Evolutionary conservation across 345 rosid genomes (phyloP), one percentile per base, ranked within the genome.

Genomic region (Psidium guajava): DNA sequence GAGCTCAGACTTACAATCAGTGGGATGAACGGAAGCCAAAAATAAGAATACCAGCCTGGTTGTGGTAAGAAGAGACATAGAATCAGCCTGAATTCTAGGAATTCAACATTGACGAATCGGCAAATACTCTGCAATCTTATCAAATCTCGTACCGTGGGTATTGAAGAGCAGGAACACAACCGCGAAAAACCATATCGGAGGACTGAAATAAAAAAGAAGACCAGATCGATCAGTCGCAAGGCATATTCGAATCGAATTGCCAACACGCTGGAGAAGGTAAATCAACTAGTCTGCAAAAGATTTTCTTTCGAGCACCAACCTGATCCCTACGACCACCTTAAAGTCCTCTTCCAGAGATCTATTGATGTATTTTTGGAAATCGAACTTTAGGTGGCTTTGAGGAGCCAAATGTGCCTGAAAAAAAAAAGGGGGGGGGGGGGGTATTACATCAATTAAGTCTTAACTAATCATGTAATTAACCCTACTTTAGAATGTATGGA

Each of bases 261-360:
- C 14, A 13, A 11, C 52, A 36, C 14, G 6, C 20, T 36, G 12
- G 49, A 25, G 11, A 32, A 64, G 47, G 20, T 15, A 61, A 42
- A 5, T 57, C 24, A 8, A 80, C 27, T 54, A 24, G 13, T 36
- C 0, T 3, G 40, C 6, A 14, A 81, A 84, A 10, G 15, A n/a
- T 50, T 50, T 50, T 50, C 9, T 36, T 28, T 47, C 14, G 21
- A 54, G 59, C 21, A 87, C 85, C 47, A 25, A 96, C 99, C 95
- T 93, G 86, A 96, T 96, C 47, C 98, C 98, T 25, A 97, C 98
- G 2, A 97, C 95, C 49, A 89, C 96, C 88, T 93, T 95, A 77
- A 97, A 96, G 85, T 97, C 99, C 82, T 96, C 97, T 56, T 97
- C 98, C 32, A 97, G 90, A 54, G 99, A 97, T 89, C 98, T 93